phyloP scores from a whole-genome alignment of 805 yeast genomes.

The Candida insectalens region DNA sequence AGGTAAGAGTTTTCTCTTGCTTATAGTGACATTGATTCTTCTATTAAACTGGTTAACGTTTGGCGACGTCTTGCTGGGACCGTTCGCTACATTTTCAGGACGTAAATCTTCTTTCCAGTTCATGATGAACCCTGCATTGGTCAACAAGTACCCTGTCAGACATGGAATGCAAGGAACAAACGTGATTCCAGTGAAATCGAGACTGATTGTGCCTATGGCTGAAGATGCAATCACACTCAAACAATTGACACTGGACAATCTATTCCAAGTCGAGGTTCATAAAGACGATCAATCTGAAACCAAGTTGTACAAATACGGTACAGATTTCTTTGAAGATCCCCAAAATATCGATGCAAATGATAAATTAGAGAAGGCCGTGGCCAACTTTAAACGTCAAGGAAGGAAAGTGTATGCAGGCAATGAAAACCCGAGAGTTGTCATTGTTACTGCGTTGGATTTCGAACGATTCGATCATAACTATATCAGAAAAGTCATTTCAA shows the following conservation, averaged over 20 bases:
- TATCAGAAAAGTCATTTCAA: slow-evolving; percentile 65
- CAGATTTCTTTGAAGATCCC: slow-evolving; percentile 30
- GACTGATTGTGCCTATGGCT: slow-evolving; percentile 62
- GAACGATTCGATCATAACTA: slow-evolving; percentile 51
- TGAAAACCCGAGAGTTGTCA: slow-evolving; percentile 52
- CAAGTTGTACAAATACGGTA: slow-evolving; percentile 30
- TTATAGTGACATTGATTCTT: too few relatives aligned
- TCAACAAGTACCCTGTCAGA: background rate
- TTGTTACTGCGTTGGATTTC: slow-evolving; percentile 75
- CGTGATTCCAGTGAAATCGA: slow-evolving; percentile 39
- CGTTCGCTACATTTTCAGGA: background rate
- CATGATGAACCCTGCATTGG: slow-evolving; percentile 1
- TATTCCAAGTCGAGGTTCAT: slow-evolving; percentile 40
- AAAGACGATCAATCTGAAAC: slow-evolving; percentile 25
- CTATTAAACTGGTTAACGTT: slow-evolving; percentile 1
- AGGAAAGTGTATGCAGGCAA: slow-evolving; percentile 37
- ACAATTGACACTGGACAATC: slow-evolving; percentile 41
- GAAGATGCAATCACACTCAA: slow-evolving; percentile 58
- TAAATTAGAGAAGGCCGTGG: slow-evolving; percentile 24
- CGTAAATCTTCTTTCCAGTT: background rate
- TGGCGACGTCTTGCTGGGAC: slow-evolving; percentile 1
- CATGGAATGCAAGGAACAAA: slow-evolving; percentile 5
- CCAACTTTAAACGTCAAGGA: slow-evolving; percentile 57
- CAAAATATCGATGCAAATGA: slow-evolving; percentile 30
- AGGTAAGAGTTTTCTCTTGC: too few relatives aligned